A percentile compares a stretch with the other conserved stretches of the same genome.
Conservation (phyloP, 345 rosid species). For the Brassica carinata region DNA sequence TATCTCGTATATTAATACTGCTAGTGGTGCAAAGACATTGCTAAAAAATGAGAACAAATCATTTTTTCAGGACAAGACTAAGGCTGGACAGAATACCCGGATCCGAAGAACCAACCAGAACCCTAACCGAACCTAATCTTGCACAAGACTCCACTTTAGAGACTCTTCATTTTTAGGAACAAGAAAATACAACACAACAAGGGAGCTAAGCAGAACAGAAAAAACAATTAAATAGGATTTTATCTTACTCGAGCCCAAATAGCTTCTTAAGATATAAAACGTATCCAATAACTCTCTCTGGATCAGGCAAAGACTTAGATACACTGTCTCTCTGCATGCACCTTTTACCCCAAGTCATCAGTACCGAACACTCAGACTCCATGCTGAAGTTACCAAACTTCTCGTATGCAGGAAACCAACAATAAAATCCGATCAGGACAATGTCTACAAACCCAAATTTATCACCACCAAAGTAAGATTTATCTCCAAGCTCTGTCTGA, state of each 20-base stretch:
- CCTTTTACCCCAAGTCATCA: constrained; percentile 1
- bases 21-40: not conserved
- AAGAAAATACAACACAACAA: not conserved
- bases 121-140: too few relatives aligned
- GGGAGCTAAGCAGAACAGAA: not conserved
- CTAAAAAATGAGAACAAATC: too few relatives aligned
- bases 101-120: too few relatives aligned
- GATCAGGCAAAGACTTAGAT: not conserved
- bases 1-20: not conserved
- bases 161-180: not conserved
- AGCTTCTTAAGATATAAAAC: not conserved
- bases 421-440: not conserved
- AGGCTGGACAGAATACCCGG: too few relatives aligned
- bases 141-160: not conserved
- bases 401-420: constrained; percentile 1
- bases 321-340: not conserved
- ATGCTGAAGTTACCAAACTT: constrained; percentile 5
- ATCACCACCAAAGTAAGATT: constrained; percentile 7
- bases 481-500: constrained; percentile 13
- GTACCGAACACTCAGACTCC: not conserved
- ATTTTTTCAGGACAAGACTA: too few relatives aligned
- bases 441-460: constrained; percentile 10
- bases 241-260: not conserved
- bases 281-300: not conserved
- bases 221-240: not conserved